Percentiles rank a stretch among this genome's conserved stretches.
These are phyloP conservation scores for Mycena amicta DNA, from an alignment of 768 basidiomycete species.

Conservation along the genomic window DNA sequence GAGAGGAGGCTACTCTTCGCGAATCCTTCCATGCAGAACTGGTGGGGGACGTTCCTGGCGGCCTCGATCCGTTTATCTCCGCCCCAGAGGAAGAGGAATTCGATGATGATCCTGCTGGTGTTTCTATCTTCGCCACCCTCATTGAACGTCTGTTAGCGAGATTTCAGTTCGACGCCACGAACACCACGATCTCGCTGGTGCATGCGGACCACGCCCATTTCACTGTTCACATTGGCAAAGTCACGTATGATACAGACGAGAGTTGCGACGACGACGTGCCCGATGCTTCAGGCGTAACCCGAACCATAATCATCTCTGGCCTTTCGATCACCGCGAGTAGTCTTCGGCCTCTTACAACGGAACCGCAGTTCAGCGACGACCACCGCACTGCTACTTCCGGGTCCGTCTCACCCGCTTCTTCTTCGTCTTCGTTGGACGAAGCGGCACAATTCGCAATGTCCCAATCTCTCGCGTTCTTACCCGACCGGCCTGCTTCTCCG, in stretches of 20 bases:
- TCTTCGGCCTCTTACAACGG: constrained; percentile 28
- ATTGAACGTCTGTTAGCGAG: constrained; percentile 78
- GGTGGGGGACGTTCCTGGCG: constrained; percentile 59
- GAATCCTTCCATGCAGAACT: constrained; percentile 63
- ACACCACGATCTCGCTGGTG: constrained; percentile 70
- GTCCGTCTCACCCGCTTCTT: constrained; percentile 52
- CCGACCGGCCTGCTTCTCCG: constrained; percentile 47
- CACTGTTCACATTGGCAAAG: constrained; percentile 57
- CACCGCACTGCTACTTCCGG: constrained; percentile 19
- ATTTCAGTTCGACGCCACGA: constrained; percentile 74
- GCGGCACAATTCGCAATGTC: constrained; percentile 70
- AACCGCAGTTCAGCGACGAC: constrained; percentile 12
- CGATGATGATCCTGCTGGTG: constrained; percentile 69
- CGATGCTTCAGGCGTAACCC: constrained; percentile 34
- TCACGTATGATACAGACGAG: constrained; percentile 58
- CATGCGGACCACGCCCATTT: constrained; percentile 65
- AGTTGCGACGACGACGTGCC: constrained; percentile 7
- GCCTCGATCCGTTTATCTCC: constrained; percentile 57
- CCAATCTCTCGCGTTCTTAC: constrained; percentile 69
- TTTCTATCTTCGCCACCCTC: constrained; percentile 79
- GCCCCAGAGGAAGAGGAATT: constrained; percentile 41
- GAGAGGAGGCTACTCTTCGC: constrained; percentile 71
- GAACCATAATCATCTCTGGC: constrained; percentile 60
- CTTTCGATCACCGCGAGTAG: constrained; percentile 55
- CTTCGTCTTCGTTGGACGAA: constrained; percentile 66